These are phyloP conservation scores for Pulveroboletus sp. DNA, from an alignment of 768 basidiomycete genomes.

Conservation along the genomic window DNA sequence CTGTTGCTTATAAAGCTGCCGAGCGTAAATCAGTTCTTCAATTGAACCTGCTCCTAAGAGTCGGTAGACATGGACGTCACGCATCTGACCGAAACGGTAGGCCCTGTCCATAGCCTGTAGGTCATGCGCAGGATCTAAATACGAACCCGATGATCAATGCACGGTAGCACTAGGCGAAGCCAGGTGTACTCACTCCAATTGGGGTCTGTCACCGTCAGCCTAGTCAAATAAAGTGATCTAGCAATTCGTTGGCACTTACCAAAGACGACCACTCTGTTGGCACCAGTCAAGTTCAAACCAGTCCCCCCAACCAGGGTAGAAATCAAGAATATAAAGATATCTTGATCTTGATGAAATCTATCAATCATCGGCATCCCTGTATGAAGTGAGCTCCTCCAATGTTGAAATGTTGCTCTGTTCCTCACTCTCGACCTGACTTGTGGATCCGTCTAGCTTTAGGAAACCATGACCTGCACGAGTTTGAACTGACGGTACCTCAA, in stretches of 20 bases:
- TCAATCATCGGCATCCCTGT: slow-evolving; percentile 86
- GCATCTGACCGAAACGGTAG: slow-evolving; percentile 81
- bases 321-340: slow-evolving; percentile 79
- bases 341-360: slow-evolving; percentile 67
- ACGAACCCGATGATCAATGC: background rate
- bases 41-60: slow-evolving; percentile 83
- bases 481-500: background rate
- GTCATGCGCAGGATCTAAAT: slow-evolving; percentile 87
- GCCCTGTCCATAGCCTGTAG: slow-evolving; percentile 88
- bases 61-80: slow-evolving; percentile 80
- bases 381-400: slow-evolving; percentile 2
- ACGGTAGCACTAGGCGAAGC: background rate
- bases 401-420: background rate
- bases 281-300: slow-evolving; percentile 84
- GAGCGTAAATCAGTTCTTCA: slow-evolving; percentile 83
- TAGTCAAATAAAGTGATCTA: background rate
- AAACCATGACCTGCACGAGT: slow-evolving; percentile 47
- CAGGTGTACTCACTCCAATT: slow-evolving; percentile 80
- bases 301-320: slow-evolving; percentile 91
- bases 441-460: slow-evolving; percentile 77
- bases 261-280: slow-evolving; percentile 93
- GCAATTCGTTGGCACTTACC: slow-evolving; percentile 38
- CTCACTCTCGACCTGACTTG: slow-evolving; percentile 62
- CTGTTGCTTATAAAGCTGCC: slow-evolving; percentile 91
- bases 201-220: slow-evolving; percentile 51